Evolutionary conservation across 495 filamentous ascomycete genomes (phyloP).

Genomic region (Hyaloscypha hepaticicola): DNA sequence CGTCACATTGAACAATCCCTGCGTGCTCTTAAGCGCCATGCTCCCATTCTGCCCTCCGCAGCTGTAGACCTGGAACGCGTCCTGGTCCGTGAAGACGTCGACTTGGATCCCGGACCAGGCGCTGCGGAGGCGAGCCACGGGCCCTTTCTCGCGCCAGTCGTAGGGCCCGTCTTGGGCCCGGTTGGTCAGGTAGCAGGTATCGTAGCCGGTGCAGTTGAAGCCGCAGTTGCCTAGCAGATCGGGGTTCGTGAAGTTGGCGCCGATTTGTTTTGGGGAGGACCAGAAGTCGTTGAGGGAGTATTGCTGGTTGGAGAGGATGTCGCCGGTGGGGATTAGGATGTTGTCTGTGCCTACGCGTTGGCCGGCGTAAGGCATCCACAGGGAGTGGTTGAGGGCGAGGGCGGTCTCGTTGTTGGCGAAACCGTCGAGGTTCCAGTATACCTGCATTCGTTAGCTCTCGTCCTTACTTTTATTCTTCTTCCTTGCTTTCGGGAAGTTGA

Average conservation of each 20-base stretch:
- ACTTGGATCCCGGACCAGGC: conserved; percentile 69
- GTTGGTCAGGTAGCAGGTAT: conserved; percentile 50
- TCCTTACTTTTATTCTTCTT: no score
- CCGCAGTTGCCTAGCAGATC: conserved; percentile 63
- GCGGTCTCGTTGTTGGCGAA: conserved; percentile 63
- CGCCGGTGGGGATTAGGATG: conserved; percentile 76
- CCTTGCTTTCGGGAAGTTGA: background rate
- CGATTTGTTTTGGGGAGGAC: conserved; percentile 70
- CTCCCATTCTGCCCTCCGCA: conserved; percentile 73
- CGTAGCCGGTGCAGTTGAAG: conserved; percentile 70
- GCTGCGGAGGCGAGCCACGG: conserved; percentile 61
- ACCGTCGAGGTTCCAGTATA: conserved; percentile 89
- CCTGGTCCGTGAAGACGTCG: conserved; percentile 72
- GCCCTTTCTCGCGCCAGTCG: conserved; percentile 55
- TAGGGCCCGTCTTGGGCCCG: conserved; percentile 51
- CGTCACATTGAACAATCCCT: conserved; percentile 48
- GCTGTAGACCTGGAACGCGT: conserved; percentile 74
- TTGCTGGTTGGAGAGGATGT: conserved; percentile 61
- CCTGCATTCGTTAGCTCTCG: conserved; percentile 42
- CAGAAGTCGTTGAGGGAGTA: conserved; percentile 72
- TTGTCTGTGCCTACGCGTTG: conserved; percentile 71
- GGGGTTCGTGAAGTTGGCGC: conserved; percentile 59
- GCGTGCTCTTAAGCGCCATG: conserved; percentile 60
- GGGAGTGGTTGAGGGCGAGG: conserved; percentile 66
- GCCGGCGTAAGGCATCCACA: conserved; percentile 69